These are phyloP conservation scores for Podospora pseudoanserina DNA, from an alignment of 495 filamentous ascomycete genomes.

Conservation along the genomic window DNA sequence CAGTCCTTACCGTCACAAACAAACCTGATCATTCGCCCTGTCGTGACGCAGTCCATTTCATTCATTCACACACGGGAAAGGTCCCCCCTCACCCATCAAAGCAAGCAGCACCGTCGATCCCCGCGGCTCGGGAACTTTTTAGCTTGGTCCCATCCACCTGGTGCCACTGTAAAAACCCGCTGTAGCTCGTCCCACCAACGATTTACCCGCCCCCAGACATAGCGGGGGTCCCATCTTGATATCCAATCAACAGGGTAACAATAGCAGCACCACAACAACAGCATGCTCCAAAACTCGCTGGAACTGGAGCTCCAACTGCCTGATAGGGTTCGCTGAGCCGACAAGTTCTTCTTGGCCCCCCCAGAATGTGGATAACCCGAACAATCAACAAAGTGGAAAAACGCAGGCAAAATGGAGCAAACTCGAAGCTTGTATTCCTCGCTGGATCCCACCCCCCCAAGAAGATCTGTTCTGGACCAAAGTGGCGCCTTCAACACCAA, in stretches of 20 bases:
- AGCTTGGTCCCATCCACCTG: no score
- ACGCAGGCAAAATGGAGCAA: background rate
- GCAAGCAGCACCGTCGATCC: background rate
- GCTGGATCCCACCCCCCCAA: background rate
- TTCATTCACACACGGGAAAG: no score
- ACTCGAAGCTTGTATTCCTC: background rate
- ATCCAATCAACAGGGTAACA: background rate
- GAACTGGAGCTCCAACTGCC: background rate
- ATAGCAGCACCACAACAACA: background rate
- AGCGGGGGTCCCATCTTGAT: background rate
- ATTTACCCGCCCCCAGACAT: background rate
- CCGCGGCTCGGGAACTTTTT: no score
- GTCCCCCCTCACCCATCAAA: no score
- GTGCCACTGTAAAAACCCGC: background rate
- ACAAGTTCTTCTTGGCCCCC: background rate
- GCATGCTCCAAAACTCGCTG: background rate
- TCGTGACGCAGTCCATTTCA: background rate
- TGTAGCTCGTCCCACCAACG: background rate
- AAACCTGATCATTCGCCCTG: background rate
- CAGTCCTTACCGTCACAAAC: background rate
- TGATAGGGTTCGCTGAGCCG: background rate
- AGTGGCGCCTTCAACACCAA: background rate
- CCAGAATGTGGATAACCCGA: background rate
- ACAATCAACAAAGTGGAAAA: background rate
- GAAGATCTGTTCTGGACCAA: background rate